phyloP scores from a whole-genome alignment of 257 asterid species.

The Solanum lignicaule region DNA sequence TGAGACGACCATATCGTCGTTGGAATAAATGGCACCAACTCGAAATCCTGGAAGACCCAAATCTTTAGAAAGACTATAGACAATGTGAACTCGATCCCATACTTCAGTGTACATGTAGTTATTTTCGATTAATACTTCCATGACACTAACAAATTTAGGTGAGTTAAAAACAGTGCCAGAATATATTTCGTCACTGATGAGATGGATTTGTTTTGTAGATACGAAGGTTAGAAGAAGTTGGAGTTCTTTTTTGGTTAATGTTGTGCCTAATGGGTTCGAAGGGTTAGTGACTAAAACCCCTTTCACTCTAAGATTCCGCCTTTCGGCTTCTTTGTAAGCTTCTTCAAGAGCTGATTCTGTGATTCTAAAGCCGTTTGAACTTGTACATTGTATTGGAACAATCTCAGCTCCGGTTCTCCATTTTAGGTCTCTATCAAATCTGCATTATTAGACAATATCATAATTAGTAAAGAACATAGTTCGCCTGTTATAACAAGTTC shows the following conservation, averaged over 20 bases:
- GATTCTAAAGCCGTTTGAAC: slow-evolving; percentile 4
- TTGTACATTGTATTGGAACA: slow-evolving; percentile 3
- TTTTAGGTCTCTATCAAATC: slow-evolving; percentile 9
- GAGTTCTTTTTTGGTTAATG: background rate
- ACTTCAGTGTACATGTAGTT: background rate
- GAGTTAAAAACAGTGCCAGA: slow-evolving; percentile 7
- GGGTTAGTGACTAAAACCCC: slow-evolving; percentile 9
- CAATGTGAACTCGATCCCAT: slow-evolving; percentile 2
- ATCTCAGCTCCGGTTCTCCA: slow-evolving; percentile 12
- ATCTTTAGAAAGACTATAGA: slow-evolving; percentile 8
- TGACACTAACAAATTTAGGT: slow-evolving; percentile 2
- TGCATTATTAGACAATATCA: background rate
- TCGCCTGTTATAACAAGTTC: background rate
- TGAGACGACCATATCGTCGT: background rate
- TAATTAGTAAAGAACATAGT: background rate
- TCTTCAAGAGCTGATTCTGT: slow-evolving; percentile 3
- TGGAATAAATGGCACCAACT: slow-evolving; percentile 13
- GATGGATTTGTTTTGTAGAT: background rate
- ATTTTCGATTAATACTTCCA: background rate
- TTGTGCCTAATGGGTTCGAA: slow-evolving; percentile 7
- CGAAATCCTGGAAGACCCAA: slow-evolving; percentile 7
- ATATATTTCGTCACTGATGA: slow-evolving; percentile 9
- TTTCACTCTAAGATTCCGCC: background rate
- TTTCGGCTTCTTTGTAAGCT: slow-evolving; percentile 1
- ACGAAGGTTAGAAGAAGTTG: background rate